These are phyloP conservation scores for Sordariomycetes sp. DNA, from an alignment of 2,329 filamentous ascomycete genomes.

Conservation along the genomic window DNA sequence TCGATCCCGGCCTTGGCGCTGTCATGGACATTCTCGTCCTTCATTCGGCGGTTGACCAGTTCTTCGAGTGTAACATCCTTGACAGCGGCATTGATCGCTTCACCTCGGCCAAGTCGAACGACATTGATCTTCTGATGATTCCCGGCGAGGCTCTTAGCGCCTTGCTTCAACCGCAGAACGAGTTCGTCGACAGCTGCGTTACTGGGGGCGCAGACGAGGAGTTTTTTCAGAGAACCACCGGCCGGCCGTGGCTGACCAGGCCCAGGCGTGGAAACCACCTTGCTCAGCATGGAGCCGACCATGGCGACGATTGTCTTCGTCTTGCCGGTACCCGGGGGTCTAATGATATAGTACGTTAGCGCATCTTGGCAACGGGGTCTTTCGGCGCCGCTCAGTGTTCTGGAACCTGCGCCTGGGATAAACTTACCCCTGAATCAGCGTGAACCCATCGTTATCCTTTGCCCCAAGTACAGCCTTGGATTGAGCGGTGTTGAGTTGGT, in stretches of 20 bases:
- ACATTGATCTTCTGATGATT: conserved; percentile 70
- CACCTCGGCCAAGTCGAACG: conserved; percentile 78
- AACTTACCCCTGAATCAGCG: conserved; percentile 75
- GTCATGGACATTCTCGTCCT: conserved; percentile 46
- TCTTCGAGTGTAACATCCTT: conserved; percentile 90
- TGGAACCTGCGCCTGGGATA: neutral
- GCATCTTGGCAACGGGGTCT: neutral
- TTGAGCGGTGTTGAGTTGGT: conserved; percentile 79
- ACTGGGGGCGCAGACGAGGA: conserved; percentile 94
- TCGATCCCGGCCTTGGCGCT: conserved; percentile 46
- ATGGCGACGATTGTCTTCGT: conserved; percentile 97
- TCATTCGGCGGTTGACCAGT: conserved; percentile 66
- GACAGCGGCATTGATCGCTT: conserved; percentile 84
- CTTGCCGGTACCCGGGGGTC: conserved; percentile 92
- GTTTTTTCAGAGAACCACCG: conserved; percentile 50
- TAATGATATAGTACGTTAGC: conserved; percentile 14
- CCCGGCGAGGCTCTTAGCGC: conserved; percentile 69
- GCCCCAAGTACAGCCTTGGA: conserved; percentile 87
- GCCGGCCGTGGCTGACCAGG: neutral
- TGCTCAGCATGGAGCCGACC: conserved; percentile 74
- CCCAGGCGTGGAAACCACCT: conserved; percentile 25
- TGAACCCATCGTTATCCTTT: conserved; percentile 93
- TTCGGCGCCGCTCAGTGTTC: neutral
- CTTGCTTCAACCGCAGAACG: conserved; percentile 82
- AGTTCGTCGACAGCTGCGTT: conserved; percentile 96